Evolutionary conservation across 805 yeast species (phyloP).

Genomic region (Ogataea allantospora): DNA sequence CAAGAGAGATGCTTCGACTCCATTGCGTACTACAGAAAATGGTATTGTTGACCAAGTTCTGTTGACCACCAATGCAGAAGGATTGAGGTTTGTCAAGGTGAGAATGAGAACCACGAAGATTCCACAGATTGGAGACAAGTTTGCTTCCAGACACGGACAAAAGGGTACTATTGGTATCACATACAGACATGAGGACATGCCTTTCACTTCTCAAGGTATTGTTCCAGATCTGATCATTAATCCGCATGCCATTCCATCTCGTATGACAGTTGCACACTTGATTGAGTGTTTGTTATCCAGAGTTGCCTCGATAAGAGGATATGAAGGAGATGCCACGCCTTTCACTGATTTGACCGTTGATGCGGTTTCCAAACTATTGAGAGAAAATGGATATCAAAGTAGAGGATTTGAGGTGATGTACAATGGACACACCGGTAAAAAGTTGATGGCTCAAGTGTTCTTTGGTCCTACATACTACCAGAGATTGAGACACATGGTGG

Average conservation of each 20-base stretch:
- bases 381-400: conserved; percentile 96
- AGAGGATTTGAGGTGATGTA: conserved; percentile 99
- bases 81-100: conserved; percentile 94
- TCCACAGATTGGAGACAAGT: conserved; percentile 99
- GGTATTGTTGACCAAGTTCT: conserved; percentile 98
- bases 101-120: conserved; percentile 98
- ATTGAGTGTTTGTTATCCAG: conserved; percentile 96
- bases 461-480: conserved; percentile 99
- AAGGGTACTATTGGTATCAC: conserved; percentile 99
- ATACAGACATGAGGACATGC: conserved; percentile 98
- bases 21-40: conserved; percentile 91
- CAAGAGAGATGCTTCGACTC: conserved; percentile 97
- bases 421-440: conserved; percentile 98
- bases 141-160: conserved; percentile 99
- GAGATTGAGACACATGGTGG: conserved; percentile 98
- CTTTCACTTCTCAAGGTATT: conserved; percentile 90
- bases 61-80: conserved; percentile 96
- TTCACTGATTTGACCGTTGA: conserved; percentile 98
- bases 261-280: conserved; percentile 99
- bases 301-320: conserved; percentile 91
- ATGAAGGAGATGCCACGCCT: conserved; percentile 99
- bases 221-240: conserved; percentile 97
- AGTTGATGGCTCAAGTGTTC: conserved; percentile 96
- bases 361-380: conserved; percentile 85
- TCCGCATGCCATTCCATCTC: conserved; percentile 99